Conservation (phyloP, 1,284 basidiomycete species). For the Ceratobasidium papillatum region DNA sequence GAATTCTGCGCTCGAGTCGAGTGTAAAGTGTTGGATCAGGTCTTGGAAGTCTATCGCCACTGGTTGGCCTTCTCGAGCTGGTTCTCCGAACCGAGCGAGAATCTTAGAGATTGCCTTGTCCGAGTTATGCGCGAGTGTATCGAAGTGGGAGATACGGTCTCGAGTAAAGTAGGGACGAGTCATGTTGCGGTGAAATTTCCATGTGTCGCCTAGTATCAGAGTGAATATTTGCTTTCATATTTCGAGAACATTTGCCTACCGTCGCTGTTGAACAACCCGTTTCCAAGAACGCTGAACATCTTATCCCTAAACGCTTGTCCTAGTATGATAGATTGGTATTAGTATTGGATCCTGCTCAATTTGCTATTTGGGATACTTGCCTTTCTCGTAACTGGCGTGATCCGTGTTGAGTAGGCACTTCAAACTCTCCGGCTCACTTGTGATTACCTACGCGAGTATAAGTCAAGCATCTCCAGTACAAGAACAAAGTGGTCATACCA, state of each 20-base stretch:
- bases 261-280: slow-evolving; percentile 40
- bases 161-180: slow-evolving; percentile 40
- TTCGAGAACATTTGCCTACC: slow-evolving; percentile 42
- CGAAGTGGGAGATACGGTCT: slow-evolving; percentile 37
- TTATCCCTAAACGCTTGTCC: slow-evolving; percentile 15
- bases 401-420: slow-evolving; percentile 46
- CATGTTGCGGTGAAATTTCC: slow-evolving; percentile 48
- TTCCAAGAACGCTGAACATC: slow-evolving; percentile 34
- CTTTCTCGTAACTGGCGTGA: slow-evolving; percentile 46
- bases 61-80: slow-evolving; percentile 33
- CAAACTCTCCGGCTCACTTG: slow-evolving; percentile 50
- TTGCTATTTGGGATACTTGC: slow-evolving; percentile 23
- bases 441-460: slow-evolving; percentile 47
- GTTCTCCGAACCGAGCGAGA: slow-evolving; percentile 30
- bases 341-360: too few species aligned
- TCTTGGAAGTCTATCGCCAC: slow-evolving; percentile 22
- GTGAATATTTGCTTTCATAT: neutral
- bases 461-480: neutral
- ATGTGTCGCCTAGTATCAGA: slow-evolving; percentile 48
- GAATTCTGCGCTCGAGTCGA: slow-evolving; percentile 42
- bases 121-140: slow-evolving; percentile 36
- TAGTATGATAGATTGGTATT: neutral
- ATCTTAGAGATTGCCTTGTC: slow-evolving; percentile 30
- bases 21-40: slow-evolving; percentile 12
- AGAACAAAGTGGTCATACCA: neutral